phyloP scores from a whole-genome alignment of 2,329 filamentous ascomycete genomes.

The Alternaria arbusti region DNA sequence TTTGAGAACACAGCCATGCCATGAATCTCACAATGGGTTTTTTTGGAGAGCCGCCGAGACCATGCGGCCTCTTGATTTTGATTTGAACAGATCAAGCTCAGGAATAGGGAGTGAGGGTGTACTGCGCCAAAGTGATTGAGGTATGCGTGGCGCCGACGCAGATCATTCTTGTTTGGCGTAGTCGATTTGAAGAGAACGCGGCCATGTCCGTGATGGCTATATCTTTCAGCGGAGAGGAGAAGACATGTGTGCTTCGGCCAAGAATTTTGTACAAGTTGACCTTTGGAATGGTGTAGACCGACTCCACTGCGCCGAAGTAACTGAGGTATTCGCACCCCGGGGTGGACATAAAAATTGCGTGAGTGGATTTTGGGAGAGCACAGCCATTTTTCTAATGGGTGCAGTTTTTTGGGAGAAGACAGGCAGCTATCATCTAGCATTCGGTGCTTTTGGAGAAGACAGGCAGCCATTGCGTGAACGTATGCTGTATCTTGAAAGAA shows the following conservation, averaged over 20 bases:
- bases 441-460: too few species aligned
- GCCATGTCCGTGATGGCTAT: fast-evolving
- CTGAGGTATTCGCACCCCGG: background rate
- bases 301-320: background rate
- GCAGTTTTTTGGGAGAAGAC: too few species aligned
- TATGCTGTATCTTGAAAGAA: too few species aligned
- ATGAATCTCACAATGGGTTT: too few species aligned
- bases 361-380: too few species aligned
- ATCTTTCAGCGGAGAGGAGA: background rate
- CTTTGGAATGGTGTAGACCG: background rate
- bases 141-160: background rate
- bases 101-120: background rate
- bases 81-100: background rate
- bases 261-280: background rate
- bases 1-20: background rate
- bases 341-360: background rate
- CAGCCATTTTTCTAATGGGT: too few species aligned
- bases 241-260: background rate
- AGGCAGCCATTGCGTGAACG: too few species aligned
- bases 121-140: background rate
- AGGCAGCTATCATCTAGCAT: too few species aligned
- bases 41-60: background rate
- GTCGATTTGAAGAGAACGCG: background rate
- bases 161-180: background rate
- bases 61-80: background rate